phyloP scores from a whole-genome alignment of 2,329 filamentous ascomycete species.

The Fusarium newnesense region DNA sequence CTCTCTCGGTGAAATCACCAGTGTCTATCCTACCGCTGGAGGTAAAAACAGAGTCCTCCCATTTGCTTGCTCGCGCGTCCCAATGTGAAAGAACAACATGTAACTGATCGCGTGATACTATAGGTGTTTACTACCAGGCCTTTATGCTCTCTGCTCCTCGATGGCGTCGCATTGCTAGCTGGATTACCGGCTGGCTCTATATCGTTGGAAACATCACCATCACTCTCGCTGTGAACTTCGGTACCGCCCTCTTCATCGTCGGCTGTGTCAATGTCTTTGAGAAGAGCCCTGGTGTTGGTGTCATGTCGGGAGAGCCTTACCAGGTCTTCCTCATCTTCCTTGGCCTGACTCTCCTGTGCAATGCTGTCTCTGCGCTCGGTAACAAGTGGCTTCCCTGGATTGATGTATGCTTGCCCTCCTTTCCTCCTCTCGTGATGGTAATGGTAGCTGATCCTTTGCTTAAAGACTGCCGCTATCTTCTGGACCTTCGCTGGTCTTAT shows the following conservation, averaged over 20 bases:
- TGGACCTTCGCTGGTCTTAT: conserved; percentile 79
- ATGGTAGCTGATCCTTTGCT: background rate
- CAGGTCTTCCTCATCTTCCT: conserved; percentile 71
- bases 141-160: conserved; percentile 75
- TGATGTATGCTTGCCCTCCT: conserved; percentile 43
- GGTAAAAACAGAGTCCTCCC: background rate
- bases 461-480: conserved; percentile 76
- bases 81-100: background rate
- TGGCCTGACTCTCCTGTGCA: conserved; percentile 71
- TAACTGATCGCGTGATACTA: background rate
- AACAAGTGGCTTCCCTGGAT: conserved; percentile 74
- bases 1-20: conserved; percentile 22
- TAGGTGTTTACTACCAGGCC: conserved; percentile 77
- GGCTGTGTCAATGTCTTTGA: conserved; percentile 71
- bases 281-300: conserved; percentile 53
- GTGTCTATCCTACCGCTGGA: conserved; percentile 19
- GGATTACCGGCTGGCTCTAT: conserved; percentile 74
- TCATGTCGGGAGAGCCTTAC: conserved; percentile 69
- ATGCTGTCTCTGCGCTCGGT: conserved; percentile 72
- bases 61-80: background rate
- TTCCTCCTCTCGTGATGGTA: background rate
- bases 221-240: conserved; percentile 74
- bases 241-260: conserved; percentile 74
- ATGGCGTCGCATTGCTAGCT: conserved; percentile 72
- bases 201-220: conserved; percentile 76